A percentile compares a stretch with the other conserved stretches of the same genome.
Evolutionary conservation across 2,329 filamentous ascomycete genomes (phyloP).

Genomic region (Clonostachys byssicola): DNA sequence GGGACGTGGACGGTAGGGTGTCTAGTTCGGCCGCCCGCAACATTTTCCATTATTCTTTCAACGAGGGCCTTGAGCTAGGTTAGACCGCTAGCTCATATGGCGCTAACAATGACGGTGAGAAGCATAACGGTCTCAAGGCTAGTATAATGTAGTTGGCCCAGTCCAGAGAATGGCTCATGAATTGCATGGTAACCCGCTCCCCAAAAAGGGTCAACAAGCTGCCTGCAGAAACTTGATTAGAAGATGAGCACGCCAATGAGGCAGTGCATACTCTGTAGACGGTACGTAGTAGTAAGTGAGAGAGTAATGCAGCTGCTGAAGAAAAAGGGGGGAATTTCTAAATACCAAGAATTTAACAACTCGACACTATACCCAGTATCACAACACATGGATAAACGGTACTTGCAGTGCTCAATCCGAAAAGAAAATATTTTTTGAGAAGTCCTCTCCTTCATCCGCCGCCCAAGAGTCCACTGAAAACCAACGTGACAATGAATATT

Average conservation of each 20-base stretch:
- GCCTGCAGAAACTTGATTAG: too few species aligned
- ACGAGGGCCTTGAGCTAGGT: constrained; percentile 33
- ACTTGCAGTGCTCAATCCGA: constrained; percentile 1
- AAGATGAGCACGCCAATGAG: too few species aligned
- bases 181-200: constrained; percentile 38
- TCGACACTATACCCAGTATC: too few species aligned
- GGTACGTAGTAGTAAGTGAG: too few species aligned
- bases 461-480: too few species aligned
- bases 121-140: constrained; percentile 37
- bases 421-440: constrained; percentile 4
- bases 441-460: neutral
- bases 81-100: constrained; percentile 34
- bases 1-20: constrained; percentile 2
- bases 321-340: too few species aligned
- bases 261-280: too few species aligned
- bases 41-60: constrained; percentile 17
- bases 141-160: constrained; percentile 36
- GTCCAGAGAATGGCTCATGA: constrained; percentile 31
- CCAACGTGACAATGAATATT: too few species aligned
- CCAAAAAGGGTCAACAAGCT: constrained; percentile 23
- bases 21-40: neutral
- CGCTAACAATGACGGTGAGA: constrained; percentile 32
- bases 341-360: too few species aligned
- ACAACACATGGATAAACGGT: neutral
- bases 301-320: too few species aligned